Evolutionary conservation across 768 basidiomycete species (phyloP).

Genomic region (Pulveroboletus sp.): DNA sequence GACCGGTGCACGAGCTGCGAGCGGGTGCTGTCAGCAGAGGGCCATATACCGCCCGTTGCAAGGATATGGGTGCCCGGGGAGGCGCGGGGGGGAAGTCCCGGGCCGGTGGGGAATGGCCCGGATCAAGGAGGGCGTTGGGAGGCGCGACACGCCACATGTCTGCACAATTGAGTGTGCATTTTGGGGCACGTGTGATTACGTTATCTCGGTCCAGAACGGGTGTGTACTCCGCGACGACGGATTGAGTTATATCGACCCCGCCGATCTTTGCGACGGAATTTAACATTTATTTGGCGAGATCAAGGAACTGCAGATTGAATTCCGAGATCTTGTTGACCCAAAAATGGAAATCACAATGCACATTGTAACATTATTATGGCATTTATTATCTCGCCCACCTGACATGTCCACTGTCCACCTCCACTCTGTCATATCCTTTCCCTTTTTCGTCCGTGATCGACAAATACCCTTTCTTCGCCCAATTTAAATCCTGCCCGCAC

Average conservation of each 20-base stretch:
- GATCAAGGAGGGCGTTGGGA: conserved; percentile 42
- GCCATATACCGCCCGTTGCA: conserved; percentile 70
- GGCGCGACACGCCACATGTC: conserved; percentile 49
- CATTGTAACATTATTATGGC: background rate
- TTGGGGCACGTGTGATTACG: background rate
- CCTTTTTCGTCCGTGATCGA: conserved; percentile 23
- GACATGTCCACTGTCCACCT: background rate
- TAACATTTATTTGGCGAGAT: background rate
- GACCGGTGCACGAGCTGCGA: conserved; percentile 58
- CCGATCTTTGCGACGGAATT: conserved; percentile 11
- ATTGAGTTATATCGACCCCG: conserved; percentile 4
- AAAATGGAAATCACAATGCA: conserved; percentile 19
- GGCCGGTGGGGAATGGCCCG: conserved; percentile 1
- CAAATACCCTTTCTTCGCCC: conserved; percentile 9
- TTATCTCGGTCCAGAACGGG: background rate
- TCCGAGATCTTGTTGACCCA: conserved; percentile 26
- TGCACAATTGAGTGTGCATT: conserved; percentile 19
- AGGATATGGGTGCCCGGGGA: conserved; percentile 44
- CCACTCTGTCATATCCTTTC: too few species aligned
- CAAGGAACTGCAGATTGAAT: conserved; percentile 14
- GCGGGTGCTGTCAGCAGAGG: conserved; percentile 66
- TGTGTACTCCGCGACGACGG: conserved; percentile 25
- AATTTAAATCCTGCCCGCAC: conserved; percentile 27
- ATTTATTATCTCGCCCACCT: conserved; percentile 1
- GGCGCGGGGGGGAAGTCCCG: background rate